Evolutionary conservation across 1,284 basidiomycete genomes (phyloP).

Genomic region (Moniliella sp.): DNA sequence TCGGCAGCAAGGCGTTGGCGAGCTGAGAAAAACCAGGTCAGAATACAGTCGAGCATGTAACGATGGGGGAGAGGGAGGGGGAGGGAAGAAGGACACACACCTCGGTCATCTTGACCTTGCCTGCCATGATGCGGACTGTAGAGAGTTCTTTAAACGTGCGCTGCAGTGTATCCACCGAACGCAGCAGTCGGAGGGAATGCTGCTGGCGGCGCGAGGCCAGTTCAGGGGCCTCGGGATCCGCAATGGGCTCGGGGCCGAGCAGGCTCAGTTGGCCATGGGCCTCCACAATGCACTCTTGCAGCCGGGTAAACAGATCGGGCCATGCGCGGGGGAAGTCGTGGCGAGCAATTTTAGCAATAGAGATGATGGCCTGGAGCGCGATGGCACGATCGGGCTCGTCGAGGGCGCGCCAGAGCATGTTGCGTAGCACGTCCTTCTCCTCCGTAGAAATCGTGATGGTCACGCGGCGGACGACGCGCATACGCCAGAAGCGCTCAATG

Average conservation of each 20-base stretch:
- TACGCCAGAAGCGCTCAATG: conserved; percentile 27
- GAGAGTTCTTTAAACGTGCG: conserved; percentile 26
- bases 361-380: conserved; percentile 21
- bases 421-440: conserved; percentile 16
- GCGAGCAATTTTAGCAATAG: conserved; percentile 22
- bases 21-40: conserved; percentile 2
- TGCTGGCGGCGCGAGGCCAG: conserved; percentile 5
- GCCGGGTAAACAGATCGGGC: conserved; percentile 17
- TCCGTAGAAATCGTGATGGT: conserved; percentile 16
- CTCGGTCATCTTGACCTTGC: conserved; percentile 29
- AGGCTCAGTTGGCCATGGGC: conserved; percentile 6
- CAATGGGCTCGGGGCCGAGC: conserved; percentile 3
- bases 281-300: conserved; percentile 18
- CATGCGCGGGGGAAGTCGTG: conserved; percentile 26
- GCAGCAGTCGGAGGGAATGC: conserved; percentile 8
- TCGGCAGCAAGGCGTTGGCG: conserved; percentile 11
- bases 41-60: too few relatives aligned
- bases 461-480: conserved; percentile 14
- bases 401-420: conserved; percentile 15
- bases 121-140: conserved; percentile 21
- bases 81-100: conserved; percentile 13
- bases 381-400: conserved; percentile 19
- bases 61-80: too few relatives aligned
- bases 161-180: conserved; percentile 17
- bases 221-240: conserved; percentile 3